phyloP scores from a whole-genome alignment of 768 basidiomycete genomes.

The Chalciporus sphaerocephalus region DNA sequence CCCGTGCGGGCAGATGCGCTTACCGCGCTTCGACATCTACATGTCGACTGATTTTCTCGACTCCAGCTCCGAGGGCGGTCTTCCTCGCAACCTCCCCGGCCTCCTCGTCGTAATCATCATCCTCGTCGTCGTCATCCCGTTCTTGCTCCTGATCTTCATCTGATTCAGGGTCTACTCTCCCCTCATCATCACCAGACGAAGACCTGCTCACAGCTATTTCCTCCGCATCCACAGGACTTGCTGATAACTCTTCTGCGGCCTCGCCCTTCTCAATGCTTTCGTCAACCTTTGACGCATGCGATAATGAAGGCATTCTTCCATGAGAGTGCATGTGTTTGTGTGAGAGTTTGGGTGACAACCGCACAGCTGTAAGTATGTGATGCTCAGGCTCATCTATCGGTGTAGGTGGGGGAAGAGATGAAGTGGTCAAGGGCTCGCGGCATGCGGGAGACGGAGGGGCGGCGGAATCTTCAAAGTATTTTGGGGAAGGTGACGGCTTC shows the following conservation, averaged over 20 bases:
- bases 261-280: constrained; percentile 2
- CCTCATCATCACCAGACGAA: constrained; percentile 14
- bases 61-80: constrained; percentile 33
- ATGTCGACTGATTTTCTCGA: constrained; percentile 36
- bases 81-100: constrained; percentile 24
- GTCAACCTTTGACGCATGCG: constrained; percentile 6
- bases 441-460: background rate
- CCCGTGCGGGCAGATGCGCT: background rate
- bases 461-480: background rate
- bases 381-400: constrained; percentile 17
- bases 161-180: constrained; percentile 2
- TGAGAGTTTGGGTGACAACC: constrained; percentile 19
- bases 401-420: background rate
- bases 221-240: constrained; percentile 11
- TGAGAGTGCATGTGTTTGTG: constrained; percentile 7
- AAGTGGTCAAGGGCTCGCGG: background rate
- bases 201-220: constrained; percentile 4
- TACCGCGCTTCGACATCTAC: constrained; percentile 20
- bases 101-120: constrained; percentile 19
- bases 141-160: constrained; percentile 6
- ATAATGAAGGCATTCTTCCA: background rate
- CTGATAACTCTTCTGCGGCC: background rate
- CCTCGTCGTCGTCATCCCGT: constrained; percentile 11
- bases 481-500: constrained; percentile 2
- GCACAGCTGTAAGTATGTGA: constrained; percentile 24